These are phyloP conservation scores for Phialemonium atrogriseum DNA, from an alignment of 2,329 filamentous ascomycete species.

Conservation along the genomic window DNA sequence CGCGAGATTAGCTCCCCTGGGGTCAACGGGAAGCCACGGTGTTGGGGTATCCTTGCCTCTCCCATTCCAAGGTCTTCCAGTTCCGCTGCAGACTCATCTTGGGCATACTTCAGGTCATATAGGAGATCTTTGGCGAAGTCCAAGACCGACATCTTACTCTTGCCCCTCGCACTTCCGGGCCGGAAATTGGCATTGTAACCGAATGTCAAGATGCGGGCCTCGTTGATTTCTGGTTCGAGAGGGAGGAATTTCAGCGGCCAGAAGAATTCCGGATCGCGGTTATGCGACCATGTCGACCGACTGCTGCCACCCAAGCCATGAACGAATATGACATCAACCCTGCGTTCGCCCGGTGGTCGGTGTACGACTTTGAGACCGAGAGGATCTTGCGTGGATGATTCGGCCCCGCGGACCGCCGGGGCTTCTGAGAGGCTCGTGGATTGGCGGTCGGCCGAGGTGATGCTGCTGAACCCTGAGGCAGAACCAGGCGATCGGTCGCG, in stretches of 20 bases:
- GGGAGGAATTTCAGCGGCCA: constrained; percentile 23
- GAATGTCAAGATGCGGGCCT: constrained; percentile 20
- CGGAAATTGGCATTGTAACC: constrained; percentile 23
- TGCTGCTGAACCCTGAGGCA: no score
- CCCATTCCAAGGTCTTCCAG: constrained; percentile 16
- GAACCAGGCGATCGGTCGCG: no score
- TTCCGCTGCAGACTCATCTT: constrained; percentile 7
- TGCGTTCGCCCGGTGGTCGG: constrained; percentile 1
- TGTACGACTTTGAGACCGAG: no score
- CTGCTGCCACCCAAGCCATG: constrained; percentile 25
- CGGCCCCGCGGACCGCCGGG: no score
- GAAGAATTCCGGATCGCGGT: constrained; percentile 17
- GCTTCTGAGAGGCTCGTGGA: no score
- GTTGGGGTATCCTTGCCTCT: constrained; percentile 5
- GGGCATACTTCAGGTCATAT: constrained; percentile 17
- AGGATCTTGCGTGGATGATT: no score
- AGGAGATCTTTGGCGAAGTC: constrained; percentile 25
- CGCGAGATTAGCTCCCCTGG: no score
- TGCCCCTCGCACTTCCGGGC: constrained; percentile 5
- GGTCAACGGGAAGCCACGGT: no score
- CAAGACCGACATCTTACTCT: constrained; percentile 12
- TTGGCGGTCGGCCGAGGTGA: no score
- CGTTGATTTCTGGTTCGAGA: constrained; percentile 16
- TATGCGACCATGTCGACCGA: constrained; percentile 20
- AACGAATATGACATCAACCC: constrained; percentile 22